Evolutionary conservation across 305 asterid species (phyloP).

Genomic region (Fraxinus sp.): DNA sequence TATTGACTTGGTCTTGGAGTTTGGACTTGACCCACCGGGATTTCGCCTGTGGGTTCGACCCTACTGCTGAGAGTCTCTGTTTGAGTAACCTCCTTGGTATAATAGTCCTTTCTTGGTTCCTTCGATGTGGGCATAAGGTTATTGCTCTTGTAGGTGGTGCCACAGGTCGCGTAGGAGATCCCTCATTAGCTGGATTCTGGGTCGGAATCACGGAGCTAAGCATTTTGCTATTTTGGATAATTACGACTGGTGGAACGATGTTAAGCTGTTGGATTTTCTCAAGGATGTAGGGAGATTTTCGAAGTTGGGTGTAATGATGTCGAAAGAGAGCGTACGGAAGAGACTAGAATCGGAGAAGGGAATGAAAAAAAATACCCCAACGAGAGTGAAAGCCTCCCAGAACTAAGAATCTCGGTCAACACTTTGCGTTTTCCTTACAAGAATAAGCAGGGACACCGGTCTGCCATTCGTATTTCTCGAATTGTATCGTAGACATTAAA

Average conservation of each 20-base stretch:
- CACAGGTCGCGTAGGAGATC: conserved; percentile 91
- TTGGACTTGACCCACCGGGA: too few relatives aligned
- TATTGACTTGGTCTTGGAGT: too few relatives aligned
- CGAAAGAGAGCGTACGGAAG: conserved; percentile 80
- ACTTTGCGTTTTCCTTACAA: too few relatives aligned
- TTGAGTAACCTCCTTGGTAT: conserved; percentile 86
- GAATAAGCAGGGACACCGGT: too few relatives aligned
- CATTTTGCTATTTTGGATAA: conserved; percentile 56
- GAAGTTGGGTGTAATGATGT: conserved; percentile 81
- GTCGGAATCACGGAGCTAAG: conserved; percentile 26
- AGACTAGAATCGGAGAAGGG: conserved; percentile 81
- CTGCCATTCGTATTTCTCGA: too few relatives aligned
- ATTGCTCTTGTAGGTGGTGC: conserved; percentile 92
- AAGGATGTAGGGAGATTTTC: conserved; percentile 66
- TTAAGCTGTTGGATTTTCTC: conserved; percentile 67
- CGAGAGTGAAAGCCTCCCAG: too few relatives aligned
- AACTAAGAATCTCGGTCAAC: too few relatives aligned
- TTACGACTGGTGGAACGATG: conserved; percentile 92
- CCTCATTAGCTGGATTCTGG: conserved; percentile 58
- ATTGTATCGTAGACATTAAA: too few relatives aligned
- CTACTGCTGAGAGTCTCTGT: conserved; percentile 89
- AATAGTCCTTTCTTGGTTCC: conserved; percentile 88
- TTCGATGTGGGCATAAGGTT: conserved; percentile 70
- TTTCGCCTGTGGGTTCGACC: conserved; percentile 75
- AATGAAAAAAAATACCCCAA: conserved; percentile 30